These are phyloP conservation scores for Scheffersomyces segobiensis DNA, from an alignment of 1,139 yeast species.

Conservation along the genomic window DNA sequence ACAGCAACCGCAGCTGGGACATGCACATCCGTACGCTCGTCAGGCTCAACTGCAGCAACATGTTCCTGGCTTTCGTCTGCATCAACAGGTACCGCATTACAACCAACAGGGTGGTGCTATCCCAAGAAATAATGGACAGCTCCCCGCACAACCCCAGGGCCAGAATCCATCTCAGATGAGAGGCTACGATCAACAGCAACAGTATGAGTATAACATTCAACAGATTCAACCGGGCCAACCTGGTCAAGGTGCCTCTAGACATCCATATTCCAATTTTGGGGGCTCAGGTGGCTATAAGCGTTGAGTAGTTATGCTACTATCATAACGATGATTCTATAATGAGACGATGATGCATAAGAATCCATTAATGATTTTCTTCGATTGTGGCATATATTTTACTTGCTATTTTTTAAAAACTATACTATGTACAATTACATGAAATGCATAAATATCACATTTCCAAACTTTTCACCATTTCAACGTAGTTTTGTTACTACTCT, in stretches of 20 bases:
- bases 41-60: constrained; percentile 9
- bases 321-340: not conserved
- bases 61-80: constrained; percentile 5
- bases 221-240: constrained; percentile 12
- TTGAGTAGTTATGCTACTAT: not conserved
- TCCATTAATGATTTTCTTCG: not conserved
- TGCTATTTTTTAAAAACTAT: not conserved
- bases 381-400: not conserved
- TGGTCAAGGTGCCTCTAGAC: constrained; percentile 14
- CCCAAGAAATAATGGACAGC: constrained; percentile 9
- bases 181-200: constrained; percentile 10
- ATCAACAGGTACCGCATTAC: constrained; percentile 5
- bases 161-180: constrained; percentile 8
- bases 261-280: not conserved
- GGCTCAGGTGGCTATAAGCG: not conserved
- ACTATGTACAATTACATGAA: not conserved
- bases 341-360: not conserved
- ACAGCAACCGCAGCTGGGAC: constrained; percentile 4
- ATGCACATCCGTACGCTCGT: constrained; percentile 7
- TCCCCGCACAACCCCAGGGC: constrained; percentile 3
- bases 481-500: not conserved
- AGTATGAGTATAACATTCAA: constrained; percentile 11
- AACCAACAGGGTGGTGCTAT: constrained; percentile 4
- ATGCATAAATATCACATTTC: not conserved
- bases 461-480: not conserved